phyloP scores from a whole-genome alignment of 208 protist species.

The Leishmania braziliensis region DNA sequence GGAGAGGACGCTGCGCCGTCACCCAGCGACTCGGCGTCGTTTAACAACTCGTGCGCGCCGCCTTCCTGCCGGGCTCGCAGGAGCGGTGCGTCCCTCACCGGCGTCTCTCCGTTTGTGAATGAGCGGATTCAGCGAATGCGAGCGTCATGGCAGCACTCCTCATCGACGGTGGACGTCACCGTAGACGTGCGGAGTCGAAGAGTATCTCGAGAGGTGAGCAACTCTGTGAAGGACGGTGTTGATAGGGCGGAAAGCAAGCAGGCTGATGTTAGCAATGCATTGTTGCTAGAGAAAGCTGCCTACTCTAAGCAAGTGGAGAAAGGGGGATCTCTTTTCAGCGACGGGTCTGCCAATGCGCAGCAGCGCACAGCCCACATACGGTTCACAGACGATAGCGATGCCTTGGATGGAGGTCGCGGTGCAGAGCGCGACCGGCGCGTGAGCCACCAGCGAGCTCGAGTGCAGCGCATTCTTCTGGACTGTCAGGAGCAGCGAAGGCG shows the following conservation, averaged over 20 bases:
- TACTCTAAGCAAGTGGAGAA: background rate
- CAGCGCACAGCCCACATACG: background rate
- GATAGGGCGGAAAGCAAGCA: background rate
- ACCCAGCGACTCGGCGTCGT: background rate
- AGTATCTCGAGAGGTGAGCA: background rate
- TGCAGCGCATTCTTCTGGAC: conserved; percentile 16
- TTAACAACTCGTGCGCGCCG: background rate
- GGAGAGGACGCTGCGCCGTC: background rate
- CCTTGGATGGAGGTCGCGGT: conserved; percentile 17
- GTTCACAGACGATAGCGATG: conserved; percentile 28
- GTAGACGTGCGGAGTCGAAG: background rate
- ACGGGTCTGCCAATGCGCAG: background rate
- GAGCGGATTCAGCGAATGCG: conserved; percentile 12
- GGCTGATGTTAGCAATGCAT: too few species aligned
- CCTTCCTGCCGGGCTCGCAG: background rate
- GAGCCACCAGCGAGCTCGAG: conserved; percentile 12
- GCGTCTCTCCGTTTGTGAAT: conserved; percentile 10
- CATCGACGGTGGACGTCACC: background rate
- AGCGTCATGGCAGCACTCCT: conserved; percentile 3
- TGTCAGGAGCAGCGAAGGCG: conserved; percentile 29
- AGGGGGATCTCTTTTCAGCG: too few species aligned
- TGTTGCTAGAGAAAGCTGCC: background rate
- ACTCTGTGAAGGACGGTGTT: background rate
- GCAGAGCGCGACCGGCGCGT: conserved; percentile 11
- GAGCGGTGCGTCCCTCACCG: background rate